These are phyloP conservation scores for Cercospora sesami DNA, from an alignment of 2,329 filamentous ascomycete species.

Conservation along the genomic window DNA sequence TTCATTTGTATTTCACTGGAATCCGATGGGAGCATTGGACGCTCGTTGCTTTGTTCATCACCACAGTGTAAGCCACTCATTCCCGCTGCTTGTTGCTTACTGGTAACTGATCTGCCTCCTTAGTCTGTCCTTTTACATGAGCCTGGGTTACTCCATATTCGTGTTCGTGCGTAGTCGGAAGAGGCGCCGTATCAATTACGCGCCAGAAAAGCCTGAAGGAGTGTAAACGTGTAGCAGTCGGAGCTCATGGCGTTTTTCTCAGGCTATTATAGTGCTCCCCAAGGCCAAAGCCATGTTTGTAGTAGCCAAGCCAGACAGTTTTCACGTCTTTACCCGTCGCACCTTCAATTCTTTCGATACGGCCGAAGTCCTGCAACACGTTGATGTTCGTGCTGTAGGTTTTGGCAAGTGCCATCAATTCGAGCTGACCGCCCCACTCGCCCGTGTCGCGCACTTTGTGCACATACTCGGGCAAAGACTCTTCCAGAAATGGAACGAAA, in stretches of 20 bases:
- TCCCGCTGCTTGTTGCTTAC: not conserved
- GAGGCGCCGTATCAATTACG: not conserved
- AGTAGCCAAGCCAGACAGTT: slow-evolving; percentile 89
- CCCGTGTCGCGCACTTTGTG: slow-evolving; percentile 79
- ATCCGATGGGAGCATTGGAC: not conserved
- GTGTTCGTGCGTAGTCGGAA: slow-evolving; percentile 14
- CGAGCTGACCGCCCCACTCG: slow-evolving; percentile 94
- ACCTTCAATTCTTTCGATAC: slow-evolving; percentile 69
- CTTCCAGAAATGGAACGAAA: slow-evolving; percentile 84
- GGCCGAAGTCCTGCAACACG: slow-evolving; percentile 78
- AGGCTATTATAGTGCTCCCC: slow-evolving; percentile 98
- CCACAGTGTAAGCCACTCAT: slow-evolving; percentile 14
- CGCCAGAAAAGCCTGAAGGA: not conserved
- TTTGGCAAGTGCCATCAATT: slow-evolving; percentile 79
- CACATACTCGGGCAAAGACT: slow-evolving; percentile 71
- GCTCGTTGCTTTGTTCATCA: slow-evolving; percentile 4
- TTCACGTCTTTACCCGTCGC: slow-evolving; percentile 41
- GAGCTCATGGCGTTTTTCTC: slow-evolving; percentile 37
- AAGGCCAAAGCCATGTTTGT: slow-evolving; percentile 87
- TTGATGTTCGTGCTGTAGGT: slow-evolving; percentile 78
- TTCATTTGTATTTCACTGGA: not conserved
- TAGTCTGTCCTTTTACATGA: slow-evolving; percentile 16
- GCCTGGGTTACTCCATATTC: slow-evolving; percentile 11
- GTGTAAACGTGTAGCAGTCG: not conserved
- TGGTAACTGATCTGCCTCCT: not conserved